Base-by-base conservation (phyloP, 192 early-diverging fungal species). In the Linnemannia hyalina region DNA sequence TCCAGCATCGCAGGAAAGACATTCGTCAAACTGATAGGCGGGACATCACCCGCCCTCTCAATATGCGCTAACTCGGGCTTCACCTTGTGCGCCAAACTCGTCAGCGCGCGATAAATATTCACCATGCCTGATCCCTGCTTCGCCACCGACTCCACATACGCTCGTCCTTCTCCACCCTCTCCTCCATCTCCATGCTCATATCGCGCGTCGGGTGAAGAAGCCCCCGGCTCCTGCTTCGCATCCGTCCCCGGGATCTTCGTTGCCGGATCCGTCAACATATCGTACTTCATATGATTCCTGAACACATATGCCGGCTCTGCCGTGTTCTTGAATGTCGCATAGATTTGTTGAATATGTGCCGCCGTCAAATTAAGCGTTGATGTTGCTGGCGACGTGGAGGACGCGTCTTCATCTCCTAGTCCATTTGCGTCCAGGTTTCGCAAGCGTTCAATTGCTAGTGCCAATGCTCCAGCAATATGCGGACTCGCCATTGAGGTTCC, bases 401-500 rank as follows among this genome's bases (percentile, higher is more conserved):
- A 52, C 16, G 16, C 1, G 49, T 52, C 18, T 22, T 16, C 49
- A 22, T 20, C 20, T 20, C 18, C 49, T 52, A 5, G 18, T 20
- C 49, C 49, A 18, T 52, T 52, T 5, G 49, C 16, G 72, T 74
- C 29, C 6, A 83, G 15, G 22, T 26, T 32, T 9, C 76, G 55
- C 5, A 41, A 57, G 15, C 77, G 71, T 40, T 83, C 49, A n/a
- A 83, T 26, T 9, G 76, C 72, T 26, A 83, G 65, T 11, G 82
- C 82, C 13, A 83, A 54, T 29, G 82, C 75, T 73, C 82, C 82
- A 15, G 82, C 82, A 3, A 78, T 60, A 68, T 83, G 82, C 35
- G 82, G 82, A 74, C 75, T 77, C 2, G 82, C 70, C 82, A 83
- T 83, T 11, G 82, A 83, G 6, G 82, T 83, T 41, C 82, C 82